phyloP scores from a whole-genome alignment of 2,329 filamentous ascomycete genomes.

The Chaetomium olivaceum region DNA sequence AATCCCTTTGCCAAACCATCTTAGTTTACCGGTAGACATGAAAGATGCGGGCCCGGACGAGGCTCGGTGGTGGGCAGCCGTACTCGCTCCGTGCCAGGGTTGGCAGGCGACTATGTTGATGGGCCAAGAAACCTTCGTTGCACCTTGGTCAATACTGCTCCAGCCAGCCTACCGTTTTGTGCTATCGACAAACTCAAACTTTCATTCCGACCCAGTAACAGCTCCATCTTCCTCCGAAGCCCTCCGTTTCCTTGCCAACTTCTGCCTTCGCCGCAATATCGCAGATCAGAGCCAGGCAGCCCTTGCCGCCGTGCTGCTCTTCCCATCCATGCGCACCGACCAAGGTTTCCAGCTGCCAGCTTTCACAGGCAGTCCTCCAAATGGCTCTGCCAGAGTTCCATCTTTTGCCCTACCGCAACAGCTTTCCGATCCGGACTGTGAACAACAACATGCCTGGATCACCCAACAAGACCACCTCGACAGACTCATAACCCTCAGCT shows the following conservation, averaged over 20 bases:
- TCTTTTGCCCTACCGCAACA: too few relatives aligned
- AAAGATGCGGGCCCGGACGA: constrained; percentile 13
- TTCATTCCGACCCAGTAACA: neutral
- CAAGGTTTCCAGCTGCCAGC: constrained; percentile 22
- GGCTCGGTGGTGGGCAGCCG: constrained; percentile 22
- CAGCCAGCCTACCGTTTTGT: constrained; percentile 12
- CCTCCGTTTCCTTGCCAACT: constrained; percentile 28
- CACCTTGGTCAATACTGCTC: constrained; percentile 28
- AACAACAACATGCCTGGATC: neutral
- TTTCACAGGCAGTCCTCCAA: too few relatives aligned
- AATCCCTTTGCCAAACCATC: neutral
- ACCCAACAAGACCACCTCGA: constrained; percentile 18
- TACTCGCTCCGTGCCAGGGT: constrained; percentile 23
- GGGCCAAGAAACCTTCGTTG: constrained; percentile 12
- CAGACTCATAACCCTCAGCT: constrained; percentile 31
- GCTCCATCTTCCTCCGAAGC: constrained; percentile 27
- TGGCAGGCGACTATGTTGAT: constrained; percentile 24
- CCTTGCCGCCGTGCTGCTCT: constrained; percentile 32
- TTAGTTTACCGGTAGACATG: neutral
- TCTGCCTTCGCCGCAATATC: constrained; percentile 30
- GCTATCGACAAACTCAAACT: neutral
- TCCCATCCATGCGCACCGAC: constrained; percentile 25
- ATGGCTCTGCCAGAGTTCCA: too few relatives aligned
- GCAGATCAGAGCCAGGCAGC: constrained; percentile 32
- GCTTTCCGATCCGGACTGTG: neutral